These are phyloP conservation scores for Trypanosoma scelopori DNA, from an alignment of 208 protist species.

Conservation along the genomic window DNA sequence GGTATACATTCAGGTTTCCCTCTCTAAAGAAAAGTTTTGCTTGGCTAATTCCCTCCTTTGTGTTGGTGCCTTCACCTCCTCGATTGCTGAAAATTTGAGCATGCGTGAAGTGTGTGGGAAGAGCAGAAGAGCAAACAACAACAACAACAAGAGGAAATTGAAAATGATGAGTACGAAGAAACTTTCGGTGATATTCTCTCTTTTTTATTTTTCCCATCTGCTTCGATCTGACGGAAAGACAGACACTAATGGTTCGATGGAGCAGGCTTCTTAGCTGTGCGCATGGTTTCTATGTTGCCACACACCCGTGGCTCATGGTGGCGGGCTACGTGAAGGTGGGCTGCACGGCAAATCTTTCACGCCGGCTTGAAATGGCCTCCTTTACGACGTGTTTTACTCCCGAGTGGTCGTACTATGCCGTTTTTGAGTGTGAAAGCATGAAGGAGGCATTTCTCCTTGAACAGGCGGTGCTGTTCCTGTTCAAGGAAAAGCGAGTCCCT, in stretches of 20 bases:
- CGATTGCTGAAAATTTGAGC: too few species aligned
- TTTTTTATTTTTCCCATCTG: not conserved
- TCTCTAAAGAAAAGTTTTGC: too few species aligned
- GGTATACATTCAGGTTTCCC: too few species aligned
- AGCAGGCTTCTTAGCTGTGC: constrained; percentile 5
- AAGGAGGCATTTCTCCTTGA: constrained; percentile 70
- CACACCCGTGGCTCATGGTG: constrained; percentile 62
- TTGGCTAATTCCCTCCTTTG: too few species aligned
- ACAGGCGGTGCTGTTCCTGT: constrained; percentile 67
- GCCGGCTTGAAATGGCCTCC: constrained; percentile 63
- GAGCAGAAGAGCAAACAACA: too few species aligned
- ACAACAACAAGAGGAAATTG: too few species aligned
- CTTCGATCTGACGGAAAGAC: not conserved
- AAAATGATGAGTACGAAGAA: too few species aligned
- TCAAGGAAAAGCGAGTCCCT: constrained; percentile 49
- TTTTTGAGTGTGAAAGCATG: constrained; percentile 51
- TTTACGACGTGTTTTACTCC: constrained; percentile 81
- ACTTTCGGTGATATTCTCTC: too few species aligned
- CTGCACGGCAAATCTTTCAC: constrained; percentile 53
- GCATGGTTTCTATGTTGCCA: constrained; percentile 68
- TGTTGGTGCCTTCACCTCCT: too few species aligned
- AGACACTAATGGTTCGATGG: constrained; percentile 7
- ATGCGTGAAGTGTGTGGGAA: too few species aligned
- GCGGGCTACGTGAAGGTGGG: constrained; percentile 73
- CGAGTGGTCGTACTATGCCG: constrained; percentile 62